Percentiles rank a stretch among this genome's conserved stretches.
Conservation (phyloP, 164 flowering plant genomes). For the Platanus orientalis region DNA sequence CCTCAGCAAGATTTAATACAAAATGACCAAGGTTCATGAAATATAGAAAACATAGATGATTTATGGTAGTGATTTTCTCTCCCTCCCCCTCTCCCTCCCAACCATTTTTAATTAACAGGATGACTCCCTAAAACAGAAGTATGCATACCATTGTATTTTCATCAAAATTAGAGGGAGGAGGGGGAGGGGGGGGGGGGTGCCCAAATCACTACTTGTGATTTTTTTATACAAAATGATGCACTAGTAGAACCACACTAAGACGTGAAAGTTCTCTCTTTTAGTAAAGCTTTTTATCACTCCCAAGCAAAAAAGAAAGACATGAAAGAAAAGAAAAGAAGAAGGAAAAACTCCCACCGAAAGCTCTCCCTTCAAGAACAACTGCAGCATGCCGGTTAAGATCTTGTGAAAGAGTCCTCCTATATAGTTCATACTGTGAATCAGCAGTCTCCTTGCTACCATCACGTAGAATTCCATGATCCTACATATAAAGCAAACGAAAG, state of each 20-base stretch:
- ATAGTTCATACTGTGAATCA: constrained; percentile 59
- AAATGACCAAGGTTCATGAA: background rate
- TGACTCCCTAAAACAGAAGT: too few species aligned
- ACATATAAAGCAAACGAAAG: constrained; percentile 9
- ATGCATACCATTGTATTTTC: too few species aligned
- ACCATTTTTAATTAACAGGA: too few species aligned
- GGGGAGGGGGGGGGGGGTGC: too few species aligned
- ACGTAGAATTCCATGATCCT: constrained; percentile 89
- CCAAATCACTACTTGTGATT: too few species aligned
- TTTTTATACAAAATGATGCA: too few species aligned
- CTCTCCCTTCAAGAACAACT: constrained; percentile 93
- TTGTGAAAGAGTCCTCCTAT: constrained; percentile 65
- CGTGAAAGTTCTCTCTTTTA: too few species aligned
- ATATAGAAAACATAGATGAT: background rate
- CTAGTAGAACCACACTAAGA: background rate
- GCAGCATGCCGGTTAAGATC: constrained; percentile 94
- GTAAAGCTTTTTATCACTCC: background rate
- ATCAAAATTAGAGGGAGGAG: too few species aligned
- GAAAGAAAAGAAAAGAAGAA: background rate
- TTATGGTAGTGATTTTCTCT: too few species aligned
- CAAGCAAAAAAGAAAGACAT: background rate
- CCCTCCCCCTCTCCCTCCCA: too few species aligned
- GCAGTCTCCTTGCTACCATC: constrained; percentile 58
- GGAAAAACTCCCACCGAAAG: constrained; percentile 40
- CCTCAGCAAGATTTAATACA: background rate